Base-by-base conservation (phyloP, 2,329 filamentous ascomycete species). In the Clonostachys chloroleuca region DNA sequence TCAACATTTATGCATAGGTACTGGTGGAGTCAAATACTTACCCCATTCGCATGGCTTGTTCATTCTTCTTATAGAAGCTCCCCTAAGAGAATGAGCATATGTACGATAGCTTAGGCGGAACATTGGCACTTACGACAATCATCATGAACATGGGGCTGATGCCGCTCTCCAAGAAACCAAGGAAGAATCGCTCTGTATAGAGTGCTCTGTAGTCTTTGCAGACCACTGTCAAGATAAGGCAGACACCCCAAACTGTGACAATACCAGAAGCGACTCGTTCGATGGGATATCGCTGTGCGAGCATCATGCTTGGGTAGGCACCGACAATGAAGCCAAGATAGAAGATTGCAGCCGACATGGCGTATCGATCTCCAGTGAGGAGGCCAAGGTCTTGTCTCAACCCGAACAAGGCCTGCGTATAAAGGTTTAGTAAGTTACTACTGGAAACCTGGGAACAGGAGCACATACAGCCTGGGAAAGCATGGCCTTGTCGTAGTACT, bases 401-500 rank as follows among this genome's bases (percentile, higher is more conserved):
- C 24, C 24, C 56, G 46, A 34, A 40, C 34, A 30, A 30, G 24
- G 24, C 24, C 24, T 30, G 24, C 9, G 9, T 30, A 30, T 4
- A 30, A 30, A 10, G 24, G 24, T 30, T 30, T 30, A 30, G 24
- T 30, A 30, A 30, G 24, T 3, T 30, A 10, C 6, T 30, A 3
- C 24, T 9, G 10, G 8, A 30, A 9, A 9, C 24, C 24, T 30
- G 9, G 24, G 42, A 53, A 51, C 3, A 58, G 47, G 43, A 53
- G 37, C 55, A 18, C 14, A 39, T n/a, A 79, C 74, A 2, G 75
- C 74, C 1, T 70, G 68, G 52, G 78, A 78, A 1, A 66, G 67
- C 13, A 77, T 59, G 3, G 74, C 70, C 50, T 80, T 80, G 57
- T 78, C 74, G 52, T 77, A 74, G 49, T 74, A 77, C 52, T 79